These are phyloP conservation scores for Wilcoxina mikolae DNA, from an alignment of 495 filamentous ascomycete species.

Conservation along the genomic window DNA sequence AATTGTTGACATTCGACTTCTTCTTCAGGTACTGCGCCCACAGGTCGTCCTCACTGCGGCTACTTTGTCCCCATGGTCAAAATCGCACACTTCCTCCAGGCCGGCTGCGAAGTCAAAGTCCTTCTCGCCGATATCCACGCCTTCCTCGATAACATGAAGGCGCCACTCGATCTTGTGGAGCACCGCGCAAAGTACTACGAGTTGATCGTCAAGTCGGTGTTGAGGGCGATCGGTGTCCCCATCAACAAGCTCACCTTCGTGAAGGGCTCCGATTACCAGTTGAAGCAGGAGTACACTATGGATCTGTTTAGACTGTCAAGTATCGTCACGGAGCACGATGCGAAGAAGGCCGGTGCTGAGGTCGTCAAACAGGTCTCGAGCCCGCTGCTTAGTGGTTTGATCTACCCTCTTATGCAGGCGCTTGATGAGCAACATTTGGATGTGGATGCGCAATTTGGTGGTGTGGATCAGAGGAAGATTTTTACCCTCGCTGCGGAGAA, in stretches of 20 bases:
- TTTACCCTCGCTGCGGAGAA: conserved; percentile 67
- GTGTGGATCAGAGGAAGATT: conserved; percentile 80
- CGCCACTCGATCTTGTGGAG: conserved; percentile 75
- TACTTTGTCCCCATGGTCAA: conserved; percentile 81
- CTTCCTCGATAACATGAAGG: conserved; percentile 72
- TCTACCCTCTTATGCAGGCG: conserved; percentile 82
- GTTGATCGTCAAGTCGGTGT: conserved; percentile 46
- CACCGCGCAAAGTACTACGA: conserved; percentile 59
- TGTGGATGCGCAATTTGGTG: conserved; percentile 67
- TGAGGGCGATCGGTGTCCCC: conserved; percentile 55
- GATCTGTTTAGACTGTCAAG: conserved; percentile 53
- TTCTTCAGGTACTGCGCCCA: conserved; percentile 51
- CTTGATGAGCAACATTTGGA: conserved; percentile 82
- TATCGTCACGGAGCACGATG: conserved; percentile 49
- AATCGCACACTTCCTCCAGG: conserved; percentile 71
- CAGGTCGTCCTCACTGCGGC: conserved; percentile 59
- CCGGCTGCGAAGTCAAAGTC: conserved; percentile 67
- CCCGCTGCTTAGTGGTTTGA: conserved; percentile 57
- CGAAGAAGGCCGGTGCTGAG: conserved; percentile 78
- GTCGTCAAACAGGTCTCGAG: conserved; percentile 80
- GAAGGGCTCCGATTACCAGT: conserved; percentile 72
- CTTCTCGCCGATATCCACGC: conserved; percentile 72
- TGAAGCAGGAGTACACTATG: conserved; percentile 52
- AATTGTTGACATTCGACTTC: conserved; percentile 1
- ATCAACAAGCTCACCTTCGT: conserved; percentile 72